Evolutionary conservation across 164 flowering plant genomes (phyloP).

Genomic region (Magnolia sinica): DNA sequence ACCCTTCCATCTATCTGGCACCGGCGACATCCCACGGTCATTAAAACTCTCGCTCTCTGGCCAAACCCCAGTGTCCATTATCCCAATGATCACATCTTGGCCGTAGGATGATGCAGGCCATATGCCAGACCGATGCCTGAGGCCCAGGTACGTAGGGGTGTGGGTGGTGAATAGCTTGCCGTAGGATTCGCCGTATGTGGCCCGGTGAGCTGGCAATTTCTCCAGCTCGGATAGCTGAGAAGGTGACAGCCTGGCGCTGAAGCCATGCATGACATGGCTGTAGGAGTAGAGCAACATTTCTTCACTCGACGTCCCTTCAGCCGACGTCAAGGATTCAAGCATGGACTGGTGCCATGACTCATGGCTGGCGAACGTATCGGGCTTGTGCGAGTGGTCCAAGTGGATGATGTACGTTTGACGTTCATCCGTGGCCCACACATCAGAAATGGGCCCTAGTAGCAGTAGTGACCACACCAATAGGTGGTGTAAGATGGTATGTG

Average conservation of each 20-base stretch:
- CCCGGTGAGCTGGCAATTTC: slow-evolving; percentile 21
- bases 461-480: slow-evolving; percentile 10
- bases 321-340: slow-evolving; percentile 15
- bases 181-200: slow-evolving; percentile 11
- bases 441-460: background rate
- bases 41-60: slow-evolving; percentile 21
- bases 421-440: background rate
- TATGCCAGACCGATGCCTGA: slow-evolving; percentile 13
- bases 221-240: slow-evolving; percentile 20
- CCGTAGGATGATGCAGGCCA: slow-evolving; percentile 26
- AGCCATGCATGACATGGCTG: slow-evolving; percentile 31
- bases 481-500: background rate
- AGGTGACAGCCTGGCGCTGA: slow-evolving; percentile 20
- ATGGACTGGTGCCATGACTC: slow-evolving; percentile 21
- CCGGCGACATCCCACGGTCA: slow-evolving; percentile 17
- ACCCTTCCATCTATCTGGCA: slow-evolving; percentile 32
- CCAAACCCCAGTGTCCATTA: slow-evolving; percentile 26
- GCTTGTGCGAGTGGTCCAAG: slow-evolving; percentile 22
- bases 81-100: slow-evolving; percentile 27
- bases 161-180: slow-evolving; percentile 25
- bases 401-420: slow-evolving; percentile 23
- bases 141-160: slow-evolving; percentile 21
- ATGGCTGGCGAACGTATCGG: slow-evolving; percentile 13
- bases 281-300: slow-evolving; percentile 23
- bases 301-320: background rate